Evolutionary conservation across 768 basidiomycete genomes (phyloP), one percentile per base, ranked within the genome.

Genomic region (Candolleomyces efflorescens): DNA sequence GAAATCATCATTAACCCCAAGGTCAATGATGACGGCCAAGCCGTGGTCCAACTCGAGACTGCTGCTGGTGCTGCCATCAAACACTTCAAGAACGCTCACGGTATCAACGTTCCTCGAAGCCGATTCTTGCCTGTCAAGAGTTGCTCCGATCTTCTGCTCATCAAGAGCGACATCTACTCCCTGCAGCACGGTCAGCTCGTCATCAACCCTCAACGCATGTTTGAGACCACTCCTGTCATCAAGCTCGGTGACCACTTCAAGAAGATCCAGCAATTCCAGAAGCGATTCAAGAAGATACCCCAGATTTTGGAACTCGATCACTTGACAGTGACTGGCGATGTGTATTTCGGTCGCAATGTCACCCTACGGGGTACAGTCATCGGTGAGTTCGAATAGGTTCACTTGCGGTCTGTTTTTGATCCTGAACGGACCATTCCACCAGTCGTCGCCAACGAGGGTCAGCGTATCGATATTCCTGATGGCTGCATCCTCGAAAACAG

Each of bases 241-340:
- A 97, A 97, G 78, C 83, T 97, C 50, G 94, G 94, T 46, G 92
- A 94, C 71, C 90, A 91, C 70, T 97, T 98, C 85, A 97, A 95
- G 82, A 95, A 92, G 87, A 89, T 92, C 59, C 83, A 84, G 64
- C 82, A 92, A 69, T 96, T 96, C 81, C 90, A 94, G 77, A 91
- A 92, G 72, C 86, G 94, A 50, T 96, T 98, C 85, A 91, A 92
- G 81, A 90, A 88, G 72, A 94, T 96, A 65, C 94, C 94, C 27
- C 84, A 84, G 67, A 90, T 97, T 63, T 74, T 92, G 60, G 94
- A 97, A 68, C 78, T 96, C 62, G 95, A 97, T 71, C 94, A 97
- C 73, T 80, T 97, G 73, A 97, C 95, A 10, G 92, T 97, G 41
- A 86, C 90, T 43, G 94, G 92, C 41, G 91, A 95, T 70, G 92